Percentiles rank a stretch among this genome's conserved stretches.
phyloP scores from a whole-genome alignment of 2,329 filamentous ascomycete species.

The Ascocoryne sarcoides region DNA sequence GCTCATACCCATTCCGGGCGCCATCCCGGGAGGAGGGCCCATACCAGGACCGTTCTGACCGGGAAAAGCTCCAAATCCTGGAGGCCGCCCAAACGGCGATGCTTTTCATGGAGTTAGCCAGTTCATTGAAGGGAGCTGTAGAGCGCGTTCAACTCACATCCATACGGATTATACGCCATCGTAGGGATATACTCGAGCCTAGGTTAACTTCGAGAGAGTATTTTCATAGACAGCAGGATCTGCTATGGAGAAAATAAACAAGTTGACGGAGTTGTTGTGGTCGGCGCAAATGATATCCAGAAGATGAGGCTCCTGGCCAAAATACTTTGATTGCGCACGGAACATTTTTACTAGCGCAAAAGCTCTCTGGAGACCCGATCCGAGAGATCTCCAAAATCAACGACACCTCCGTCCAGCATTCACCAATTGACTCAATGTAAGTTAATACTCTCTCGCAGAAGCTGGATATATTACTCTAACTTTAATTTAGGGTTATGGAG shows the following conservation, averaged over 20 bases:
- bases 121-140: slow-evolving; percentile 1
- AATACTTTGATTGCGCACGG: slow-evolving; percentile 9
- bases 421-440: slow-evolving; percentile 12
- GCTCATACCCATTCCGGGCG: slow-evolving; percentile 55
- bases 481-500: slow-evolving; percentile 24
- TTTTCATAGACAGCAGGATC: too few species aligned
- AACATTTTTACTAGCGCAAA: slow-evolving; percentile 5
- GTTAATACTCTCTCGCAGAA: slow-evolving; percentile 9
- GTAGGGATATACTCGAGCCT: background rate
- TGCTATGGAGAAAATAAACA: background rate
- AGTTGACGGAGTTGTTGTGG: background rate
- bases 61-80: slow-evolving; percentile 64
- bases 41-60: slow-evolving; percentile 54
- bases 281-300: slow-evolving; percentile 5
- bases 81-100: slow-evolving; percentile 59
- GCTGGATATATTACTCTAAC: slow-evolving; percentile 7
- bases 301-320: background rate
- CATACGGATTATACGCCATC: slow-evolving; percentile 31
- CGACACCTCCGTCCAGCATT: slow-evolving; percentile 11
- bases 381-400: slow-evolving; percentile 11
- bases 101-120: slow-evolving; percentile 19
- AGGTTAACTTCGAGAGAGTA: background rate
- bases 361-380: slow-evolving; percentile 2
- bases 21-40: slow-evolving; percentile 72
- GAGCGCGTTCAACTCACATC: slow-evolving; percentile 19